These are phyloP conservation scores for Nissolia schottii DNA, from an alignment of 306 rosid genomes.

Conservation along the genomic window DNA sequence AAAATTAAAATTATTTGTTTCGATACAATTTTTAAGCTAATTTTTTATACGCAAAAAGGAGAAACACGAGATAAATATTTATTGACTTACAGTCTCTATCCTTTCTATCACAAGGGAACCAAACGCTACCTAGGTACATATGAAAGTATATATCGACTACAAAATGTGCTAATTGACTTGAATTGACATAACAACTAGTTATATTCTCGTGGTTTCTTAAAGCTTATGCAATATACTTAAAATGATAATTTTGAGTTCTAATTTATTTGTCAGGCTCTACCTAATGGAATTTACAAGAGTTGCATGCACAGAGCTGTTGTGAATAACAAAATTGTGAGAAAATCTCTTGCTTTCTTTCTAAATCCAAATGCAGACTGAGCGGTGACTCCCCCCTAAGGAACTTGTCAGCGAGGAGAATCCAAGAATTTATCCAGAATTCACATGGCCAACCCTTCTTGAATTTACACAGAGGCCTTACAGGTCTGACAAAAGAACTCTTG, in stretches of 20 bases:
- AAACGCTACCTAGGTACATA: too few relatives aligned
- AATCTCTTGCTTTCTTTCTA: constrained; percentile 73
- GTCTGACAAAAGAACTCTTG: constrained; percentile 56
- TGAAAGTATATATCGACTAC: too few relatives aligned
- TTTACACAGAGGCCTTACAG: constrained; percentile 71
- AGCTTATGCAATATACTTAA: not conserved
- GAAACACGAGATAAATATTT: too few relatives aligned
- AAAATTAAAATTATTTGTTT: too few relatives aligned
- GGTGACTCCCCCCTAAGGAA: constrained; percentile 52
- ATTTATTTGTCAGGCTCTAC: constrained; percentile 51
- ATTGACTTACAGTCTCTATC: too few relatives aligned
- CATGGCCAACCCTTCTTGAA: constrained; percentile 57
- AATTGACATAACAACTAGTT: too few relatives aligned
- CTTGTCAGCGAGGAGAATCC: constrained; percentile 47
- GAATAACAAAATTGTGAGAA: constrained; percentile 51
- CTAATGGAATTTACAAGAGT: constrained; percentile 81
- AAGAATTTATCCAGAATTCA: constrained; percentile 63
- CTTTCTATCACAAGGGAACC: too few relatives aligned
- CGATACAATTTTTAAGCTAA: too few relatives aligned
- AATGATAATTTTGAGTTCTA: not conserved
- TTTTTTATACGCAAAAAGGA: too few relatives aligned
- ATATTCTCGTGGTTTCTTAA: not conserved
- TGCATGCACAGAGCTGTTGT: constrained; percentile 89
- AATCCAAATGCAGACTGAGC: constrained; percentile 55
- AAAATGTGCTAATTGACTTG: too few relatives aligned